Percentiles rank a stretch among this genome's conserved stretches.
Conservation (phyloP, 2,329 filamentous ascomycete species). For the Ophiognomonia clavigignenti-juglandacearum region DNA sequence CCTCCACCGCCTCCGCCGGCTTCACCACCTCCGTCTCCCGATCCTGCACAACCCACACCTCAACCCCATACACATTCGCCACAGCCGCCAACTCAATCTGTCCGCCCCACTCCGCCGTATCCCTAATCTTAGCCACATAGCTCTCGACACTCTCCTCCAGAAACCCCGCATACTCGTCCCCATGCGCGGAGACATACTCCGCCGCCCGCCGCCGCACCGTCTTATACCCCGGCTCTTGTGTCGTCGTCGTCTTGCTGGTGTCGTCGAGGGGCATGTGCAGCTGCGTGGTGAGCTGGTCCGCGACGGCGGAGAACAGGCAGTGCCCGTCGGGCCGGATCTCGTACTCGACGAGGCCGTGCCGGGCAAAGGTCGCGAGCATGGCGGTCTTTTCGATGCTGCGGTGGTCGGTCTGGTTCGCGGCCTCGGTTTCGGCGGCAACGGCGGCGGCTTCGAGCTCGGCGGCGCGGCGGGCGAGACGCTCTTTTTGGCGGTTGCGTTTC, state of each 20-base stretch:
- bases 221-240: conserved; percentile 50
- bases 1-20: conserved; percentile 38
- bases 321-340: conserved; percentile 88
- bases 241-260: conserved; percentile 8
- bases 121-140: conserved; percentile 72
- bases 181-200: conserved; percentile 67
- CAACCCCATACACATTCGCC: conserved; percentile 71
- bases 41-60: conserved; percentile 82
- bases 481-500: conserved; percentile 89
- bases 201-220: conserved; percentile 67
- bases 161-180: conserved; percentile 81
- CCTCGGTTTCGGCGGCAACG: conserved; percentile 68
- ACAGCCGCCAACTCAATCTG: conserved; percentile 86
- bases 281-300: conserved; percentile 71
- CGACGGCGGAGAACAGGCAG: conserved; percentile 88
- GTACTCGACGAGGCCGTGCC: conserved; percentile 63
- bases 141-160: conserved; percentile 72
- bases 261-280: conserved; percentile 39
- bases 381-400: conserved; percentile 63
- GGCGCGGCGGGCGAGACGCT: conserved; percentile 80
- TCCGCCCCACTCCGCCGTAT: conserved; percentile 94
- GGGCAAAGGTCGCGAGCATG: conserved; percentile 64
- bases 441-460: conserved; percentile 74
- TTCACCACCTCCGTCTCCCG: conserved; percentile 73
- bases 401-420: conserved; percentile 67